Evolutionary conservation across 1,284 basidiomycete species (phyloP).

Genomic region (Kalmanozyma brasiliensis): DNA sequence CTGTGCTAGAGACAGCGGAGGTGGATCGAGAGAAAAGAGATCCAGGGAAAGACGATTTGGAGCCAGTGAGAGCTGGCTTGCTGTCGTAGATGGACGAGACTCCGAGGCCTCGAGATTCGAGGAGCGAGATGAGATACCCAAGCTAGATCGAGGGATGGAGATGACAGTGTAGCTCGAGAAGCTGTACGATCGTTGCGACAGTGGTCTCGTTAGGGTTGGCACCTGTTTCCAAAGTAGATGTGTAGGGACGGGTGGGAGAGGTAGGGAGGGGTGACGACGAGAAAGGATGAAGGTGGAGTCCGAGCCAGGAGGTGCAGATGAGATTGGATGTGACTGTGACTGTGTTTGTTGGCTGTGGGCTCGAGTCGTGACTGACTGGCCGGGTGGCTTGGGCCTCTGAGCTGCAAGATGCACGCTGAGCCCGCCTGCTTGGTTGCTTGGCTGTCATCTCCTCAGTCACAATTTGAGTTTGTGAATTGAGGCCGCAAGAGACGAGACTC

Average conservation of each 20-base stretch:
- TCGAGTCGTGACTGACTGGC: not conserved
- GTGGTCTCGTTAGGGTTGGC: too few species aligned
- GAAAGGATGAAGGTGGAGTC: conserved; percentile 2
- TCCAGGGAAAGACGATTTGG: conserved; percentile 5
- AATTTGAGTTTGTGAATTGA: too few species aligned
- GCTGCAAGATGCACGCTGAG: too few species aligned
- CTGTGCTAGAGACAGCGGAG: conserved; percentile 2
- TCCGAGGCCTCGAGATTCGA: conserved; percentile 14
- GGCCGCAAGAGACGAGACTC: too few species aligned
- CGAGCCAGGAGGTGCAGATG: not conserved
- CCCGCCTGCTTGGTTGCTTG: too few species aligned
- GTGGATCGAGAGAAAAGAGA: conserved; percentile 1
- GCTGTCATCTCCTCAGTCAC: too few species aligned
- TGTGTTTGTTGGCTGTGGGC: not conserved
- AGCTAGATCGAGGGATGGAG: conserved; percentile 4
- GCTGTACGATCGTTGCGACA: not conserved
- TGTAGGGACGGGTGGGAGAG: not conserved
- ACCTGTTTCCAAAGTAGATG: too few species aligned
- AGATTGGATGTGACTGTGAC: conserved; percentile 3
- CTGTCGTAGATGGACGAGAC: conserved; percentile 3
- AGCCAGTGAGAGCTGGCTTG: not conserved
- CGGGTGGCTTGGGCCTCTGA: not conserved
- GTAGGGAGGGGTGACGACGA: conserved; percentile 1
- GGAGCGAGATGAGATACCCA: conserved; percentile 8
- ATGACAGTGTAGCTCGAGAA: not conserved